These are phyloP conservation scores for Lyophyllum decastes DNA, from an alignment of 768 basidiomycete species.

Conservation along the genomic window DNA sequence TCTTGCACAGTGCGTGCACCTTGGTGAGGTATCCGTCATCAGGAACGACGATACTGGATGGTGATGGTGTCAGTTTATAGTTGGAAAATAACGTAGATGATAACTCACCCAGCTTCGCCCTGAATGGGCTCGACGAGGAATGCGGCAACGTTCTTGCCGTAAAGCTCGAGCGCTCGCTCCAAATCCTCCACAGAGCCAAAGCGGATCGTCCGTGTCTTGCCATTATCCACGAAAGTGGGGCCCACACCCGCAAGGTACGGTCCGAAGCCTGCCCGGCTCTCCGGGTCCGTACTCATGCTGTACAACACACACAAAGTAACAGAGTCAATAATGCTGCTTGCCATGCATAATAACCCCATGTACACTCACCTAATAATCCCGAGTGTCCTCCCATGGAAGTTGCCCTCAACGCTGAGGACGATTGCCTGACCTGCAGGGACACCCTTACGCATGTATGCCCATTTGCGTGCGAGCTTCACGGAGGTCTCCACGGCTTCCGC, in stretches of 20 bases:
- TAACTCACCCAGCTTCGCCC: slow-evolving; percentile 90
- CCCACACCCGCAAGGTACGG: slow-evolving; percentile 89
- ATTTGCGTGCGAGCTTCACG: slow-evolving; percentile 95
- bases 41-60: slow-evolving; percentile 84
- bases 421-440: slow-evolving; percentile 82
- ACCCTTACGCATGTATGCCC: slow-evolving; percentile 91
- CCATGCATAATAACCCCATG: background rate
- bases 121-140: slow-evolving; percentile 98
- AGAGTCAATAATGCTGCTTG: slow-evolving; percentile 7
- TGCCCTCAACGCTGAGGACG: slow-evolving; percentile 82
- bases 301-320: slow-evolving; percentile 14
- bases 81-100: background rate
- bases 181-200: slow-evolving; percentile 85
- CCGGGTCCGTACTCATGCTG: slow-evolving; percentile 95
- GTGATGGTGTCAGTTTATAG: background rate
- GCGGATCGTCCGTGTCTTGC: slow-evolving; percentile 60
- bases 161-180: slow-evolving; percentile 73
- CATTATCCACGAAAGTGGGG: slow-evolving; percentile 67
- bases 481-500: slow-evolving; percentile 98
- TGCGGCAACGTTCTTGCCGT: slow-evolving; percentile 85
- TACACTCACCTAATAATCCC: slow-evolving; percentile 74
- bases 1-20: slow-evolving; percentile 83
- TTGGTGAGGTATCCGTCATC: slow-evolving; percentile 81
- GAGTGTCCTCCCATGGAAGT: slow-evolving; percentile 95
- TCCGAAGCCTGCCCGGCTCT: slow-evolving; percentile 84